Conservation (phyloP, 352 stramenopile genomes). For the Pythium grandisporangium region DNA sequence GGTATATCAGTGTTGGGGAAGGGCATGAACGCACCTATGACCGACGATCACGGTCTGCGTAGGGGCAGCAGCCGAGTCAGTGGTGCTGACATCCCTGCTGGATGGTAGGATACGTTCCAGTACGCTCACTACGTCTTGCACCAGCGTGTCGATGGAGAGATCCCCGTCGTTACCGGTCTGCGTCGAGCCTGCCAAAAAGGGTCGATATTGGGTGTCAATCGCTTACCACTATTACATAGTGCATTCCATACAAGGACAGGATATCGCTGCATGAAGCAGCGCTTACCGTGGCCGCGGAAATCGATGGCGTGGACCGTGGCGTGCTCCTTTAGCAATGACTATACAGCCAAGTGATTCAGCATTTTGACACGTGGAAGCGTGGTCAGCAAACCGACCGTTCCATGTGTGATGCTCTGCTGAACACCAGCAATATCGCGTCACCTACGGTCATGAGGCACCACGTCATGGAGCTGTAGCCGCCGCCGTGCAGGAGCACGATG, state of each 20-base stretch:
- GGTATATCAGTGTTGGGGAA: not conserved
- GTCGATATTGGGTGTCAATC: too few species aligned
- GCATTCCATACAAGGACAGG: too few species aligned
- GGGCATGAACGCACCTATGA: slow-evolving; percentile 41
- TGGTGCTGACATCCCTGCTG: too few species aligned
- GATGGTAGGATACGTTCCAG: slow-evolving; percentile 44
- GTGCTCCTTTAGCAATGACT: slow-evolving; percentile 67
- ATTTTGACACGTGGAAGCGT: too few species aligned
- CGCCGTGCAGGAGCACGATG: slow-evolving; percentile 77
- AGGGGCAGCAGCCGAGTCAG: slow-evolving; percentile 15
- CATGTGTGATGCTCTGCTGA: too few species aligned
- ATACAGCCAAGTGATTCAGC: too few species aligned
- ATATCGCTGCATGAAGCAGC: too few species aligned
- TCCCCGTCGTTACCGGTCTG: slow-evolving; percentile 50
- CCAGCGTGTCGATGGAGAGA: slow-evolving; percentile 63
- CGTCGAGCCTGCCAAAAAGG: slow-evolving; percentile 33
- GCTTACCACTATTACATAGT: not conserved
- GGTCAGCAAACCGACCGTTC: too few species aligned
- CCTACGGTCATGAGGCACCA: slow-evolving; percentile 71
- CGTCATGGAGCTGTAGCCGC: slow-evolving; percentile 82
- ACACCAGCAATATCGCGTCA: too few species aligned
- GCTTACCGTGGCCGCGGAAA: slow-evolving; percentile 65
- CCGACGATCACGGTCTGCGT: slow-evolving; percentile 66
- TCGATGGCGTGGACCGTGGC: slow-evolving; percentile 81
- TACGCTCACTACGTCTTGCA: slow-evolving; percentile 56